Conservation (phyloP, 495 filamentous ascomycete species). For the Elasticomyces elasticus region DNA sequence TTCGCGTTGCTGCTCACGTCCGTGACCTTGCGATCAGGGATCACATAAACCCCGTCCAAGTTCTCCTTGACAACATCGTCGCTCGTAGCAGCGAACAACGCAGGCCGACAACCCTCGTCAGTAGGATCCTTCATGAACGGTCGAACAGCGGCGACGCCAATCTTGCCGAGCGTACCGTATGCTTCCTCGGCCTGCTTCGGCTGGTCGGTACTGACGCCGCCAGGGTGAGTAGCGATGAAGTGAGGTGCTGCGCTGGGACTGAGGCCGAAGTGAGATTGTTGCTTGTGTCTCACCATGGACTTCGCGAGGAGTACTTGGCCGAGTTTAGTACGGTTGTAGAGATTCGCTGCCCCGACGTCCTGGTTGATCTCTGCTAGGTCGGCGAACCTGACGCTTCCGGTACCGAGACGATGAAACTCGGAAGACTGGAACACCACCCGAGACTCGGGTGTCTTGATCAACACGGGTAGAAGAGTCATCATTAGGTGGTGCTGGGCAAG, state of each 20-base stretch:
- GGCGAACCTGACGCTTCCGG: slow-evolving; percentile 38
- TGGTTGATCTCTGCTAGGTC: slow-evolving; percentile 45
- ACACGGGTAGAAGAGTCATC: slow-evolving; percentile 24
- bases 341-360: slow-evolving; percentile 41
- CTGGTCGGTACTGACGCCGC: slow-evolving; percentile 41
- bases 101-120: slow-evolving; percentile 39
- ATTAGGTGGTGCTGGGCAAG: slow-evolving; percentile 29
- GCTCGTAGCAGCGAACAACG: slow-evolving; percentile 41
- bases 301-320: slow-evolving; percentile 43
- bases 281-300: slow-evolving; percentile 28
- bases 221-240: slow-evolving; percentile 43
- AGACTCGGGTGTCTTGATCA: slow-evolving; percentile 25
- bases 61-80: slow-evolving; percentile 36
- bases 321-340: slow-evolving; percentile 48
- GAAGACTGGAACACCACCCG: slow-evolving; percentile 44
- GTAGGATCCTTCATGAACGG: slow-evolving; percentile 45
- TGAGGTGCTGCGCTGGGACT: slow-evolving; percentile 27
- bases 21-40: slow-evolving; percentile 43
- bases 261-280: slow-evolving; percentile 32
- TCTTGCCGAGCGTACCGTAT: slow-evolving; percentile 38
- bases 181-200: slow-evolving; percentile 44
- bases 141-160: slow-evolving; percentile 31
- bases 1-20: slow-evolving; percentile 34
- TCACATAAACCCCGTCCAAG: slow-evolving; percentile 44
- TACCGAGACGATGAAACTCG: slow-evolving; percentile 43